Evolutionary conservation across 2,329 filamentous ascomycete genomes (phyloP), one percentile per base, ranked within the genome.

Genomic region (Rhynchosporium agropyri): DNA sequence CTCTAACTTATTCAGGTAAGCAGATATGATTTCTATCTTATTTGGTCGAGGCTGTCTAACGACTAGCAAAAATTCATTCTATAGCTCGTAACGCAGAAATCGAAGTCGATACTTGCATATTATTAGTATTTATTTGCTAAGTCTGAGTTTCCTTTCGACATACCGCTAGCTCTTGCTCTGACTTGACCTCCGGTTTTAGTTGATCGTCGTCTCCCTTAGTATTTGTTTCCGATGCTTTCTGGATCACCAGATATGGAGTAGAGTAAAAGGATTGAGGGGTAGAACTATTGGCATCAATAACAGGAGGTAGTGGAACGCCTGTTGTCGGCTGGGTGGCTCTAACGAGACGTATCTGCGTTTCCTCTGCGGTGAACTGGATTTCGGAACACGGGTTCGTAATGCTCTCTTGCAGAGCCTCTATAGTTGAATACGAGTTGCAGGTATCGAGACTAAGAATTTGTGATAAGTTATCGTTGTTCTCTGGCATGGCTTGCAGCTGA

Each of bases 1-100:
- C 31, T 60, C 48, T 20, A 60, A 36, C 54, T 54, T 33, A 36
- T 36, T 43, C 12, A 61, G 33, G 42, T 46, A 61, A n/a, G 38
- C 20, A 61, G 49, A 61, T 38, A 61, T 46, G 29, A 4, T 36
- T 54, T 54, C 46, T 26, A 61, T 61, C 12, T 61, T 28, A 4
- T 61, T 15, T 45, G 28, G 13, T 46, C 54, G 29, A 20, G 49
- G 58, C 48, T 48, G 3, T 42, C 49, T 20, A 33, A 3, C 28
- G 8, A 1, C 15, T 43, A 38, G 48, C 49, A 61, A 55, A 48
- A 61, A 50, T 28, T 48, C 49, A 36, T 45, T 55, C 20, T 61
- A 28, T 48, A 61, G 49, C 50, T 49, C 43, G 31, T 45, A n/a
- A 20, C 49, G 58, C 58, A 61, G 38, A 54, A 43, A 13, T 38